Evolutionary conservation across 148 eudicot species (phyloP), one percentile per base, ranked within the genome.

Genomic region (Vaccinium myrtillus): DNA sequence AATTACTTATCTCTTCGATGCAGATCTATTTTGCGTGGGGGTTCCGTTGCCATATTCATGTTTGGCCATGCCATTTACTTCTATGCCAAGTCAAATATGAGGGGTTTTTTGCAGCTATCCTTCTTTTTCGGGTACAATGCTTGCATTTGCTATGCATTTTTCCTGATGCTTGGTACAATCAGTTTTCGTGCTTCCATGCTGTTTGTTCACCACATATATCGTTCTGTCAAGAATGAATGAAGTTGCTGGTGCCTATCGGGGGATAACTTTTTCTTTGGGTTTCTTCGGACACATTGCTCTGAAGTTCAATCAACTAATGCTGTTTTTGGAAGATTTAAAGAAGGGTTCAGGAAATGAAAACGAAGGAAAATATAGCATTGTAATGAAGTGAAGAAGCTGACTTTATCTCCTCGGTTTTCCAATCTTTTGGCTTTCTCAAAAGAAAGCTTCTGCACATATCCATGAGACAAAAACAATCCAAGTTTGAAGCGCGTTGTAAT

Each of bases 1-100:
- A 81, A n/a, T 49, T 61, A 21, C 50, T 77, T 80, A 77, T 56
- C 63, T 82, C 16, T 81, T 61, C 77, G 83, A 58, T 89, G 88
- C 94, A 95, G 98, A 88, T 93, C 98, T 36, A 79, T 95, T 6
- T 55, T 90, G 61, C 91, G 94, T 65, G 98, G 98, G 43, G 98
- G 98, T 82, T 91, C 98, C 48, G 85, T 89, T 12, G 91, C 94
- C 39, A 78, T 91, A 36, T 95, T 94, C 79, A 94, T 94, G 95
- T 92, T 92, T 61, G 82, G 43, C 25, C 92, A 95, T 80, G 49
- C 90, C 79, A 65, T 93, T 65, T 93, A 91, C 86, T 93, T 88
- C 87, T 95, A 92, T 75, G 58, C 71, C 73, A 91, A 83, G 54
- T 94, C 98, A 86, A 82, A 89, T 79, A 94, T 95, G 98, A 89